Evolutionary conservation across 2,329 filamentous ascomycete genomes (phyloP), one percentile per base, ranked within the genome.

Genomic region (Ascosphaera apis): DNA sequence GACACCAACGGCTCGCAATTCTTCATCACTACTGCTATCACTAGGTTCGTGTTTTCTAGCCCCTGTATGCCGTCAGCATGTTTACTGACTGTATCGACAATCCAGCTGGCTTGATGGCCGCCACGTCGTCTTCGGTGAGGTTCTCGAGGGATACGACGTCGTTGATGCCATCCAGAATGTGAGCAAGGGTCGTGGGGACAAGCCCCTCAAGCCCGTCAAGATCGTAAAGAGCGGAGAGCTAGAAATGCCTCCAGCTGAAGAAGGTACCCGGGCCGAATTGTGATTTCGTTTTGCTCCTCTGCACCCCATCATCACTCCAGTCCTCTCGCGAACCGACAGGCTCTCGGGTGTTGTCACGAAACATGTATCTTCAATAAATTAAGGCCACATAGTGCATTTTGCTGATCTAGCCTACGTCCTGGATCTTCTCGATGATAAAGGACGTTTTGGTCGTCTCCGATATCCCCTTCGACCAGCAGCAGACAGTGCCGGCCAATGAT

Each of bases 211-310:
- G 53, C 53, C 63, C 3, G 63, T 78, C 51, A 76, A 67, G 56
- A 72, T 77, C 41, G 65, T 56, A 40, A 74, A 76, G 60, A 70
- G 67, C 50, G 71, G 71, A 47, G 70, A 75, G 58, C 55, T 76
- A 40, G 61, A 68, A 50, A 56, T 69, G 38, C 63, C 66, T 42
- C 55, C 62, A 50, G 37, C 42, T 38, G 37, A 36, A 42, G 68
- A 74, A 74, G 71, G 70, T 74, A 72, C 66, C 57, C 66, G 70
- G 48, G 65, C 63, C 53, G 71, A 75, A 60, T 66, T 75, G n/a
- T n/a, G n/a, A n/a, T n/a, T n/a, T n/a, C n/a, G n/a, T 28, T 33
- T 33, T 9, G 11, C 31, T 11, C n/a, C n/a, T n/a, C n/a, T n/a
- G n/a, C n/a, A n/a, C n/a, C n/a, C n/a, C n/a, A n/a, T n/a, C n/a